Evolutionary conservation across 1,284 basidiomycete species (phyloP).

Genomic region (Apiotrichum mycotoxinovorans): DNA sequence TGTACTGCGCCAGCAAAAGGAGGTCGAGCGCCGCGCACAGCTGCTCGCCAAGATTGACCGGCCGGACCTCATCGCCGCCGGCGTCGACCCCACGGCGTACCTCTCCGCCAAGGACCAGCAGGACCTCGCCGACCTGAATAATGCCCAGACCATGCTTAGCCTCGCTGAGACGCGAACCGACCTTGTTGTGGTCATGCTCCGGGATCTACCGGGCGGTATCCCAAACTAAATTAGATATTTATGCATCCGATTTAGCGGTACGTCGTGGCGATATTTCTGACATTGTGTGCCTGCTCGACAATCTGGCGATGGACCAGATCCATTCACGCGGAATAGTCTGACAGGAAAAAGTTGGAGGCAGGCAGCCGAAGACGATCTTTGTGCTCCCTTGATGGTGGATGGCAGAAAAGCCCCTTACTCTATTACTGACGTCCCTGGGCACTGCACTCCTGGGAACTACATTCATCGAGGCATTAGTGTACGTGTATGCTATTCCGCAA

Average conservation of each 20-base stretch:
- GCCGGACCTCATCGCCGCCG: constrained; percentile 65
- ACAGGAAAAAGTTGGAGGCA: no score
- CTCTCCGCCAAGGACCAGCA: constrained; percentile 45
- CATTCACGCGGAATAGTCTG: no score
- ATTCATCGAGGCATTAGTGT: no score
- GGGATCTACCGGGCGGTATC: constrained; percentile 60
- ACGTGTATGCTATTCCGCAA: no score
- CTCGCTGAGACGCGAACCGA: constrained; percentile 76
- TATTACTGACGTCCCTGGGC: no score
- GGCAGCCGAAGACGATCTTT: no score
- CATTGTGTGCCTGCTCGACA: no score
- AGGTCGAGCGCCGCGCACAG: constrained; percentile 62
- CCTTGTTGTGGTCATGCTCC: constrained; percentile 75
- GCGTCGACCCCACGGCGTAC: constrained; percentile 53
- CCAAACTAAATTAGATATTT: background rate
- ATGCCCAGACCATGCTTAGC: constrained; percentile 64
- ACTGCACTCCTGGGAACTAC: no score
- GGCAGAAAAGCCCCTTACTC: no score
- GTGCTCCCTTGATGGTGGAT: no score
- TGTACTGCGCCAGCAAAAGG: constrained; percentile 63
- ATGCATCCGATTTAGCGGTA: background rate
- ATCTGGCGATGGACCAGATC: no score
- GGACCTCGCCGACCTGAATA: constrained; percentile 46
- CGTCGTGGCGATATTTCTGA: no score
- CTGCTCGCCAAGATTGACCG: constrained; percentile 74